Conservation (phyloP, 306 rosid genomes). For the Mucuna pruriens region DNA sequence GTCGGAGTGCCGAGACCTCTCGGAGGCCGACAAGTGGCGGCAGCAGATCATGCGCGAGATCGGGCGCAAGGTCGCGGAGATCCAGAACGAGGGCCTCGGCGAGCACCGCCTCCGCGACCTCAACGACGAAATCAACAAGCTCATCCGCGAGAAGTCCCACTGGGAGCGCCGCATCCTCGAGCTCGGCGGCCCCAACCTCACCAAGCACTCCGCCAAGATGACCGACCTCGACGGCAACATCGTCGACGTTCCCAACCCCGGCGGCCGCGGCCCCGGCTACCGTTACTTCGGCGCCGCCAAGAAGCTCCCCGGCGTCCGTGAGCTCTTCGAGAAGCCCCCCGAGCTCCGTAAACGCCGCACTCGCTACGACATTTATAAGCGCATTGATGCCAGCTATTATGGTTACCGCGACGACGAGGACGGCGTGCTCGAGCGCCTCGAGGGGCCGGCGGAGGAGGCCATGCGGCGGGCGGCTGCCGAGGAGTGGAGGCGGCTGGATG, state of each 20-base stretch:
- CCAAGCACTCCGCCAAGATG: constrained; percentile 81
- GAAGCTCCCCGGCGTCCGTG: constrained; percentile 79
- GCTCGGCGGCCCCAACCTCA: constrained; percentile 80
- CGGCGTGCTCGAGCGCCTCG: constrained; percentile 73
- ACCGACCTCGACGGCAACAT: constrained; percentile 93
- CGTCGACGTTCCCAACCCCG: constrained; percentile 90
- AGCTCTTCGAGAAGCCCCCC: constrained; percentile 90
- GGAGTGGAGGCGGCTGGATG: constrained; percentile 82
- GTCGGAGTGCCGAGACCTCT: constrained; percentile 94
- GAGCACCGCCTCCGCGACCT: constrained; percentile 98
- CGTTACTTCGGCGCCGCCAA: constrained; percentile 93
- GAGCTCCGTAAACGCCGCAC: constrained; percentile 87
- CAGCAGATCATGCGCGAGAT: constrained; percentile 93
- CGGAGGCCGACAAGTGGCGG: constrained; percentile 93
- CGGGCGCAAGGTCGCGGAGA: constrained; percentile 98
- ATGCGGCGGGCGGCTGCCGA: constrained; percentile 69
- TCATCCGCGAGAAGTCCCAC: constrained; percentile 75
- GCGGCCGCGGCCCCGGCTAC: constrained; percentile 95
- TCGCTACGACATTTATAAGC: constrained; percentile 79
- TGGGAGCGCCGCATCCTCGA: constrained; percentile 93
- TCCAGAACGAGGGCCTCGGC: constrained; percentile 92
- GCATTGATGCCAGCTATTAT: constrained; percentile 85
- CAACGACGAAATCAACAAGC: constrained; percentile 94
- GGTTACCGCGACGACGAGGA: constrained; percentile 95
- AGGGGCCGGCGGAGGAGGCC: constrained; percentile 67